Conservation (phyloP, 1,139 yeast species). For the Nakaseomyces bracarensis region DNA sequence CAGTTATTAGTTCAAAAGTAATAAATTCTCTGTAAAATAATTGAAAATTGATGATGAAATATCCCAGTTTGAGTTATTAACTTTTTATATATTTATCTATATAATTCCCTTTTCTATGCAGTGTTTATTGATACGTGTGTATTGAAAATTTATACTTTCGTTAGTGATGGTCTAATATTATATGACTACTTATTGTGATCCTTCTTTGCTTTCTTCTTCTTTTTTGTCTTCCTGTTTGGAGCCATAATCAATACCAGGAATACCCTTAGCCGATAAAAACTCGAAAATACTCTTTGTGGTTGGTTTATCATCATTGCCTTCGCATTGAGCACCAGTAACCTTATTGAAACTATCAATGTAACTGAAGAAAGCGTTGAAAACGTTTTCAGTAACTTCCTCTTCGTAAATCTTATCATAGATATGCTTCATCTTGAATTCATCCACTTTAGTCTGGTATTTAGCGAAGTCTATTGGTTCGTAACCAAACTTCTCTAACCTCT, state of each 20-base stretch:
- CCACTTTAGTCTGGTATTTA: slow-evolving; percentile 63
- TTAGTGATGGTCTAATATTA: too few species aligned
- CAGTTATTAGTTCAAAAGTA: too few species aligned
- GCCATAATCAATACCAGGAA: slow-evolving; percentile 29
- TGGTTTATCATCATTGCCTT: slow-evolving; percentile 21
- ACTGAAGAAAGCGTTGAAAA: slow-evolving; percentile 80
- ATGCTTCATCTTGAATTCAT: slow-evolving; percentile 74
- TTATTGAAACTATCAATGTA: slow-evolving; percentile 66
- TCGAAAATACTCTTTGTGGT: slow-evolving; percentile 50
- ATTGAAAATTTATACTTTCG: too few species aligned
- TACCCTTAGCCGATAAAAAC: slow-evolving; percentile 62
- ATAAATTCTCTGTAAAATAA: too few species aligned
- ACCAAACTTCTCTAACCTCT: slow-evolving; percentile 65
- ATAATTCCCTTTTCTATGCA: too few species aligned
- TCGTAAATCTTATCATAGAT: slow-evolving; percentile 88
- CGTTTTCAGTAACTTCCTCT: slow-evolving; percentile 81
- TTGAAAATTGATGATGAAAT: too few species aligned
- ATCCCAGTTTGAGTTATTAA: too few species aligned
- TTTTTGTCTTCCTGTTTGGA: not conserved
- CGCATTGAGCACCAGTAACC: slow-evolving; percentile 30
- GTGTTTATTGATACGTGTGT: too few species aligned
- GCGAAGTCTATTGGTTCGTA: slow-evolving; percentile 66
- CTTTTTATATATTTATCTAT: too few species aligned
- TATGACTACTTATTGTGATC: not conserved
- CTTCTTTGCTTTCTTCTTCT: not conserved